Evolutionary conservation across 176 grass and related monocot species (phyloP).

Genomic region (Oropetium thomaeum): DNA sequence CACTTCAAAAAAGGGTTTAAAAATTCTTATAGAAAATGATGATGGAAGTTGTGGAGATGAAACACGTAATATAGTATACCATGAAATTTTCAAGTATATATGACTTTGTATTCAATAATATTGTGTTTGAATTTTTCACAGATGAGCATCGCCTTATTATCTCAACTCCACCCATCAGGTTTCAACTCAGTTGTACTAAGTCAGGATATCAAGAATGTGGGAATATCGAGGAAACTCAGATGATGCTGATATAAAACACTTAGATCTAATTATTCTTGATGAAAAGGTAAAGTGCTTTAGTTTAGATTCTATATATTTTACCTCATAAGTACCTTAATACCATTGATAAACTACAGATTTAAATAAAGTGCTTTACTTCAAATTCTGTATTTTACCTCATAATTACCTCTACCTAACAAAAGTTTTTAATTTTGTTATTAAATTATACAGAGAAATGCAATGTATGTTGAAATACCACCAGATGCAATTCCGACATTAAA

Average conservation of each 20-base stretch:
- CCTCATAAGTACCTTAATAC: too few species aligned
- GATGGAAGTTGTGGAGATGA: neutral
- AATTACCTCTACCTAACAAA: too few species aligned
- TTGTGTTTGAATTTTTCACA: neutral
- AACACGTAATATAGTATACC: neutral
- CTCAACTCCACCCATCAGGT: neutral
- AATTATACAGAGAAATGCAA: too few species aligned
- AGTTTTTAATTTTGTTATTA: too few species aligned
- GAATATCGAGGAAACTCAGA: neutral
- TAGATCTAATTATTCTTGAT: neutral
- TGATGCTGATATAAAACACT: neutral
- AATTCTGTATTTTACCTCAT: too few species aligned
- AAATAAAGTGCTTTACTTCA: too few species aligned
- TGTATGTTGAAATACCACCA: neutral
- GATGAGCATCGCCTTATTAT: neutral
- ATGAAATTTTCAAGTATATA: neutral
- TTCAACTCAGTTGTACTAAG: neutral
- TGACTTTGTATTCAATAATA: neutral
- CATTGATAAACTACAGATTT: too few species aligned
- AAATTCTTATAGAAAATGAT: neutral
- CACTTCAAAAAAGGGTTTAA: neutral
- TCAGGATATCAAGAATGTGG: neutral
- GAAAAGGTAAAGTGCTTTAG: too few species aligned
- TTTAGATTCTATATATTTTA: too few species aligned
- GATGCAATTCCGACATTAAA: too few species aligned